Conservation (phyloP, 129 eudicot genomes). For the Arctium lappa region DNA sequence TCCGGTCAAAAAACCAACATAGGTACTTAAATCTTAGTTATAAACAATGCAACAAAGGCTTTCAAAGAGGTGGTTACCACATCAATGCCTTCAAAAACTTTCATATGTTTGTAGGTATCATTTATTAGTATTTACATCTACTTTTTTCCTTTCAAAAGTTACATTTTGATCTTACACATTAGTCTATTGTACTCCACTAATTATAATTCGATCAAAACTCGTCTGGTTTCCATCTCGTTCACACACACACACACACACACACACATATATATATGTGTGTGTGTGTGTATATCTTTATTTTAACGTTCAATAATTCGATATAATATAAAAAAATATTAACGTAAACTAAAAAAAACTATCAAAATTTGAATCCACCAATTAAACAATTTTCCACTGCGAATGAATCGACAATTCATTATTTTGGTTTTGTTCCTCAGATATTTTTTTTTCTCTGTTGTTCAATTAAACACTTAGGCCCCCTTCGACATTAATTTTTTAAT, state of each 20-base stretch:
- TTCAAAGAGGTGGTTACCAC: slow-evolving; percentile 6
- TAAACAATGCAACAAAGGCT: not conserved
- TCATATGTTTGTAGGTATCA: not conserved
- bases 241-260: not conserved
- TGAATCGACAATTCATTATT: not conserved
- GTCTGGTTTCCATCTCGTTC: not conserved
- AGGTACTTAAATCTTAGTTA: not conserved
- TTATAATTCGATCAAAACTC: not conserved
- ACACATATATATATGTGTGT: too few relatives aligned
- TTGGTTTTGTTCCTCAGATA: not conserved
- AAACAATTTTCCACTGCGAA: too few relatives aligned
- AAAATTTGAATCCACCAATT: not conserved
- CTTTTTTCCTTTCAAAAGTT: not conserved
- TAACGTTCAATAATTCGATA: not conserved
- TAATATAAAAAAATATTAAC: too few relatives aligned
- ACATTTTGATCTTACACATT: not conserved
- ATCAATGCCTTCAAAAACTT: slow-evolving; percentile 4
- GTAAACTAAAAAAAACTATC: too few relatives aligned
- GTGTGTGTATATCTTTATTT: too few relatives aligned
- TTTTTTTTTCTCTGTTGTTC: too few relatives aligned
- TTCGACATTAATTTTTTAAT: too few relatives aligned
- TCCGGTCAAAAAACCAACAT: not conserved
- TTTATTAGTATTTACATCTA: not conserved
- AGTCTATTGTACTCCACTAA: not conserved
- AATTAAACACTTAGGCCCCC: too few relatives aligned